phyloP scores from a whole-genome alignment of 768 basidiomycete species.

The Crucibulum laeve region DNA sequence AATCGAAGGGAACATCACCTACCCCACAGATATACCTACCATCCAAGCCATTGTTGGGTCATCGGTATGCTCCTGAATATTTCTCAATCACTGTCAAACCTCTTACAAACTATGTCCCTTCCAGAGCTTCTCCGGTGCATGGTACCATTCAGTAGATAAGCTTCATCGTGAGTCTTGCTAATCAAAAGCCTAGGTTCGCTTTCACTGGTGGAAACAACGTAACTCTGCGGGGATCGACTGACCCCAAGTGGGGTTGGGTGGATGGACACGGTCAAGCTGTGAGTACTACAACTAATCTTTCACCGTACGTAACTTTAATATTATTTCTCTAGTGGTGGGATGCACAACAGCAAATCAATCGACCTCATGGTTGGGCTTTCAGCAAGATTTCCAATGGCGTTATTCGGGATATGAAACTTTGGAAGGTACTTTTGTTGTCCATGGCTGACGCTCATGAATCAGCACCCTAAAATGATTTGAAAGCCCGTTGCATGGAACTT shows the following conservation, averaged over 20 bases:
- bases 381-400: constrained; percentile 47
- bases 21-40: constrained; percentile 45
- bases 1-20: constrained; percentile 55
- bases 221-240: constrained; percentile 48
- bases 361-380: constrained; percentile 53
- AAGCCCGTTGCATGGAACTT: constrained; percentile 62
- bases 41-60: constrained; percentile 46
- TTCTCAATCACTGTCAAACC: background rate
- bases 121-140: constrained; percentile 40
- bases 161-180: background rate
- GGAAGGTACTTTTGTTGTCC: constrained; percentile 30
- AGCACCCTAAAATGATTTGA: background rate
- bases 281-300: constrained; percentile 4
- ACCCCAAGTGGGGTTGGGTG: constrained; percentile 63
- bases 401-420: constrained; percentile 54
- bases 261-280: constrained; percentile 56
- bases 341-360: constrained; percentile 43
- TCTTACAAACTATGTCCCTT: background rate
- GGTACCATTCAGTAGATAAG: constrained; percentile 21
- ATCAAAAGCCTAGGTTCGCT: constrained; percentile 35
- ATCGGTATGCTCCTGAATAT: constrained; percentile 27
- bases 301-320: background rate
- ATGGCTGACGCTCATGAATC: background rate
- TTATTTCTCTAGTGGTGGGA: constrained; percentile 50
- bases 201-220: constrained; percentile 55